Percentiles rank a stretch among this genome's conserved stretches.
Conservation (phyloP, 345 rosid genomes). For the Hypericum perforatum region DNA sequence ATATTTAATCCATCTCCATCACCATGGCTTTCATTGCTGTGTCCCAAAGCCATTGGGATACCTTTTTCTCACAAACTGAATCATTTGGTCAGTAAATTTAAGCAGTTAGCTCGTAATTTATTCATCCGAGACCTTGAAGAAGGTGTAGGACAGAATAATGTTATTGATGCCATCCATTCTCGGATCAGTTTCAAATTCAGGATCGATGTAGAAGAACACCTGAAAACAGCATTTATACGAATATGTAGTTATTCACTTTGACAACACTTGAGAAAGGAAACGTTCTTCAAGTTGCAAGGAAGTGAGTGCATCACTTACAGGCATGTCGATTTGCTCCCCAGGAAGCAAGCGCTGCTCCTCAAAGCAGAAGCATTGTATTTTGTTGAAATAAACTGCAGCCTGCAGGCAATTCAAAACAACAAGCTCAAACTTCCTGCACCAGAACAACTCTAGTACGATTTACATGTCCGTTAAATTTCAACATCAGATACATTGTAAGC, state of each 20-base stretch:
- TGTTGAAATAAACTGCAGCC: slow-evolving; percentile 95
- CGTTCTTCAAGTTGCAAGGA: background rate
- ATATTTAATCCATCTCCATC: too few species aligned
- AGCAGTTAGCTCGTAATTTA: slow-evolving; percentile 2
- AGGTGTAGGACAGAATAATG: slow-evolving; percentile 79
- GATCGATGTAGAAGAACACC: slow-evolving; percentile 96
- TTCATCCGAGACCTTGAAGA: slow-evolving; percentile 70
- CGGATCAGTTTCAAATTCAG: slow-evolving; percentile 87
- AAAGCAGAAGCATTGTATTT: slow-evolving; percentile 93
- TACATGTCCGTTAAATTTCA: too few species aligned
- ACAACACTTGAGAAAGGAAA: too few species aligned
- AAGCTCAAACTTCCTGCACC: too few species aligned
- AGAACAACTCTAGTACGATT: too few species aligned
- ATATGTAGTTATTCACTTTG: background rate
- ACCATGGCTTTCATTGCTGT: too few species aligned
- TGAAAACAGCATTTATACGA: slow-evolving; percentile 12
- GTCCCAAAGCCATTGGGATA: too few species aligned
- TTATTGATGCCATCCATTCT: slow-evolving; percentile 89
- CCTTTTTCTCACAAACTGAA: too few species aligned
- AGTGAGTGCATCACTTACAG: slow-evolving; percentile 34
- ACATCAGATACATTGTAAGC: too few species aligned
- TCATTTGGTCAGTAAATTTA: too few species aligned
- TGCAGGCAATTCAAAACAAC: slow-evolving; percentile 13
- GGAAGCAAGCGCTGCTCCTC: slow-evolving; percentile 97
- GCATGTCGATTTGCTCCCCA: slow-evolving; percentile 95